Conservation (phyloP, 352 stramenopile genomes). For the Globisporangium spinosum region DNA sequence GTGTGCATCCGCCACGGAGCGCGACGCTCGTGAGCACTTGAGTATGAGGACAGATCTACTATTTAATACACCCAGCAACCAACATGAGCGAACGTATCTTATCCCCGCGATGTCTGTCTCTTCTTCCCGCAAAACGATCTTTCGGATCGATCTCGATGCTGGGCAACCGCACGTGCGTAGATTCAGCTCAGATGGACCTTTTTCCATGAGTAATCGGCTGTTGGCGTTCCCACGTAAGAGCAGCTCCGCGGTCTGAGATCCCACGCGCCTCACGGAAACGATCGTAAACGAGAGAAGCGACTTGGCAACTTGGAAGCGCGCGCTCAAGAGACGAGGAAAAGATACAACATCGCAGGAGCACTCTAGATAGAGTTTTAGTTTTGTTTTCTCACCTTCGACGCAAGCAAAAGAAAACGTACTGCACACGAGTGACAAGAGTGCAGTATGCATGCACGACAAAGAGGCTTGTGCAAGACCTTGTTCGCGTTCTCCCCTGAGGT, state of each 20-base stretch:
- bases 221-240: not conserved
- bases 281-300: not conserved
- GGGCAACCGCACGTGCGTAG: not conserved
- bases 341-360: no score
- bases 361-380: no score
- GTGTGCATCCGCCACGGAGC: slow-evolving; percentile 67
- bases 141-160: slow-evolving; percentile 1
- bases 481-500: no score
- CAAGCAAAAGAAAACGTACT: no score
- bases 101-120: not conserved
- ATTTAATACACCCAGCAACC: slow-evolving; percentile 6
- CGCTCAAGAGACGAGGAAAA: no score
- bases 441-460: no score
- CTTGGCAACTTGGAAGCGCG: not conserved
- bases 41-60: not conserved
- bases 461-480: no score
- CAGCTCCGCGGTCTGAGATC: not conserved
- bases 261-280: not conserved
- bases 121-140: not conserved
- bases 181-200: slow-evolving; percentile 1
- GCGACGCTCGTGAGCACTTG: not conserved
- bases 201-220: not conserved
- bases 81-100: slow-evolving; percentile 5
- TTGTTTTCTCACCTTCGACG: no score
- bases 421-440: no score